Evolutionary conservation across 768 basidiomycete species (phyloP).

Genomic region (Gymnopilus dilepis): DNA sequence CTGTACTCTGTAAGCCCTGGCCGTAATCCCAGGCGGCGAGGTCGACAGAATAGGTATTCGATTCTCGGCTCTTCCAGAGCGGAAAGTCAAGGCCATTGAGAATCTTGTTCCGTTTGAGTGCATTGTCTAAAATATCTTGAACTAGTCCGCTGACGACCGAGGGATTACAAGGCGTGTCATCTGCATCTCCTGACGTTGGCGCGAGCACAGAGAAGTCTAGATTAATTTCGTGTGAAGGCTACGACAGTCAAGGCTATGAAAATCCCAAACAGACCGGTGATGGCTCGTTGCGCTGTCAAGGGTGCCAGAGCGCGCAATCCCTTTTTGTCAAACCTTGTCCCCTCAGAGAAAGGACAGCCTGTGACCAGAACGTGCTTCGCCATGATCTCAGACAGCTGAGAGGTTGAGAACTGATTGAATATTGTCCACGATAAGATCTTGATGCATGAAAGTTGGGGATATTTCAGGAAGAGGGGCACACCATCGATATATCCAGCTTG

Average conservation of each 20-base stretch:
- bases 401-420: not conserved
- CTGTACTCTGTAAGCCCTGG: too few relatives aligned
- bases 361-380: not conserved
- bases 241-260: too few relatives aligned
- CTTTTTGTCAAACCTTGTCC: not conserved
- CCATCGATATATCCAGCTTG: too few relatives aligned
- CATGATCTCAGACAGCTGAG: not conserved
- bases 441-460: not conserved
- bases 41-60: not conserved
- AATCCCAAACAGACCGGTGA: not conserved
- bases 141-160: not conserved
- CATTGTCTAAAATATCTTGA: not conserved
- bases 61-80: not conserved
- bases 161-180: not conserved
- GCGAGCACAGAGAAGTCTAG: too few relatives aligned
- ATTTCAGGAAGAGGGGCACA: too few relatives aligned
- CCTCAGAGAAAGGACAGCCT: not conserved
- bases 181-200: too few relatives aligned
- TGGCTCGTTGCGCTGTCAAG: not conserved
- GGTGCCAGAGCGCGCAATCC: not conserved
- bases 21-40: not conserved
- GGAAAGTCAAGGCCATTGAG: constrained; percentile 1
- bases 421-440: not conserved
- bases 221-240: too few relatives aligned
- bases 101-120: not conserved